Evolutionary conservation across 306 rosid species (phyloP).

Genomic region (Dalbergia cultrata): DNA sequence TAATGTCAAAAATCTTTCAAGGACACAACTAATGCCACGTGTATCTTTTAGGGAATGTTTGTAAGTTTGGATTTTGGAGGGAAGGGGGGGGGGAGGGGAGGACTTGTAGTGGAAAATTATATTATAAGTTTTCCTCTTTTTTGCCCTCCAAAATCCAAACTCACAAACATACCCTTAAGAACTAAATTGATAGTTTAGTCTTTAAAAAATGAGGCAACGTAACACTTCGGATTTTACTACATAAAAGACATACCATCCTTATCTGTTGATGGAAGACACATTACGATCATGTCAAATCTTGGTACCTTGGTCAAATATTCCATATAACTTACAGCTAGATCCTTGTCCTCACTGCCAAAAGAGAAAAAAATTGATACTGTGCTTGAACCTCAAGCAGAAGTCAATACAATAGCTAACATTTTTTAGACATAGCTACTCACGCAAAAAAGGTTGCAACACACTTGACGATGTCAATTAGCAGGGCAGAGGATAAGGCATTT

Average conservation of each 20-base stretch:
- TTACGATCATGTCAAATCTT: constrained; percentile 76
- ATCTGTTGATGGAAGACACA: constrained; percentile 79
- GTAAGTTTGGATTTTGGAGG: too few relatives aligned
- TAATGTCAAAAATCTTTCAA: too few relatives aligned
- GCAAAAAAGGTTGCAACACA: constrained; percentile 79
- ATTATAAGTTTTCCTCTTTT: too few relatives aligned
- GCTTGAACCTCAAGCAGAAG: constrained; percentile 33
- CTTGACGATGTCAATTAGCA: constrained; percentile 79
- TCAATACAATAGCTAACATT: constrained; percentile 12
- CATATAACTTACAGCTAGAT: constrained; percentile 66
- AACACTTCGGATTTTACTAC: not conserved
- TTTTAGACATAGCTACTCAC: constrained; percentile 56
- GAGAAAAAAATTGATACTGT: constrained; percentile 24
- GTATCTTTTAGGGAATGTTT: too few relatives aligned
- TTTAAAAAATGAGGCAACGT: not conserved
- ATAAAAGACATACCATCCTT: constrained; percentile 66
- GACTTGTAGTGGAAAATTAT: too few relatives aligned
- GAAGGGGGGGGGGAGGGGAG: too few relatives aligned
- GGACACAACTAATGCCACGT: too few relatives aligned
- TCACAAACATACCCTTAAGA: too few relatives aligned
- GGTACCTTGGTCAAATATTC: constrained; percentile 81
- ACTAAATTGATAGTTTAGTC: too few relatives aligned
- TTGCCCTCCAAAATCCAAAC: too few relatives aligned
- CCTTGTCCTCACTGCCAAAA: constrained; percentile 80
- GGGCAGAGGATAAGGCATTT: constrained; percentile 77